Evolutionary conservation across 352 stramenopile genomes (phyloP).

Genomic region (Stramenopiles sp.): DNA sequence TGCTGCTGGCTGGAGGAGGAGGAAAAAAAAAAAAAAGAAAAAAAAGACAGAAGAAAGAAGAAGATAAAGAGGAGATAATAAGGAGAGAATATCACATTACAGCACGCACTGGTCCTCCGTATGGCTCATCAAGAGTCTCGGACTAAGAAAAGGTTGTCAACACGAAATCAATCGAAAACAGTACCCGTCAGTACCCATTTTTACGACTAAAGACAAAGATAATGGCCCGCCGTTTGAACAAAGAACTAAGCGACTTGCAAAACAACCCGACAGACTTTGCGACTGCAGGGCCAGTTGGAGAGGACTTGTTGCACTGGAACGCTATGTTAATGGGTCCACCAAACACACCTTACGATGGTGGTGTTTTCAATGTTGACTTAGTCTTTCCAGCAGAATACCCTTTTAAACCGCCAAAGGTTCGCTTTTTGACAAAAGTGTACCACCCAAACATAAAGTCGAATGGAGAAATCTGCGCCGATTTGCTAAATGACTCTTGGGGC

Average conservation of each 20-base stretch:
- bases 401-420: slow-evolving; percentile 74
- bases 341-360: slow-evolving; percentile 48
- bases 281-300: slow-evolving; percentile 53
- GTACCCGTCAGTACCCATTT: too few species aligned
- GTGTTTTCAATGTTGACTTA: slow-evolving; percentile 79
- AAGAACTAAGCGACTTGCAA: slow-evolving; percentile 60
- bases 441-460: slow-evolving; percentile 89
- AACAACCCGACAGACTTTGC: slow-evolving; percentile 66
- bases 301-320: slow-evolving; percentile 69
- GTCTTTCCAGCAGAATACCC: slow-evolving; percentile 87
- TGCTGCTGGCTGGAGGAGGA: too few species aligned
- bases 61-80: too few species aligned
- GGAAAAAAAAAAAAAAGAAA: too few species aligned
- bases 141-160: too few species aligned
- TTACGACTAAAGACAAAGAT: too few species aligned
- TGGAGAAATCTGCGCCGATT: slow-evolving; percentile 83
- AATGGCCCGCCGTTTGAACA: slow-evolving; percentile 55
- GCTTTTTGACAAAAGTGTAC: slow-evolving; percentile 83
- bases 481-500: slow-evolving; percentile 82
- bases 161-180: too few species aligned
- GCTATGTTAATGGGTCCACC: slow-evolving; percentile 52
- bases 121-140: too few species aligned
- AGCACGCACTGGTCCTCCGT: too few species aligned
- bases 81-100: too few species aligned
- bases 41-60: too few species aligned